phyloP scores from a whole-genome alignment of 306 rosid species.

The Arachis stenosperma region DNA sequence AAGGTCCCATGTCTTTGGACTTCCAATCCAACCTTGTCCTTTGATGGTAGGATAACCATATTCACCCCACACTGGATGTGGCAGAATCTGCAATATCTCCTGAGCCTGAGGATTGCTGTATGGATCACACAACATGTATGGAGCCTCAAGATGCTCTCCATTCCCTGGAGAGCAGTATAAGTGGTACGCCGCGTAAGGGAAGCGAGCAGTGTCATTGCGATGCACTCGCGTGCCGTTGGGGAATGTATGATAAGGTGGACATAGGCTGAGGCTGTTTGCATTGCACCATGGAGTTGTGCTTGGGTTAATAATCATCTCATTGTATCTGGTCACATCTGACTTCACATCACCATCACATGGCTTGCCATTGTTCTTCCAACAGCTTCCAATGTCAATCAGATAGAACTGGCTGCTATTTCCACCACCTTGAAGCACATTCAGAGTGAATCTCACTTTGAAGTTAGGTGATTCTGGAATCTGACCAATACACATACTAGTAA shows the following conservation, averaged over 20 bases:
- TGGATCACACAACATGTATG: constrained; percentile 53
- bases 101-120: constrained; percentile 67
- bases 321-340: constrained; percentile 58
- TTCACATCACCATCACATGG: constrained; percentile 59
- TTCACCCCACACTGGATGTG: constrained; percentile 63
- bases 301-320: constrained; percentile 60
- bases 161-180: constrained; percentile 66
- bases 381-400: constrained; percentile 62
- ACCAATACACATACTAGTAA: background rate
- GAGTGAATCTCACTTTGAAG: constrained; percentile 54
- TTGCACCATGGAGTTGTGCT: constrained; percentile 46
- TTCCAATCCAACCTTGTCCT: constrained; percentile 66
- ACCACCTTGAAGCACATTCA: constrained; percentile 53
- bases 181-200: constrained; percentile 64
- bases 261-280: constrained; percentile 34
- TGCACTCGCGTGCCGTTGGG: constrained; percentile 50
- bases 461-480: constrained; percentile 77
- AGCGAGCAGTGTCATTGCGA: constrained; percentile 45
- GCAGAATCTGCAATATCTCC: constrained; percentile 62
- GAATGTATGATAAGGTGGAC: constrained; percentile 66
- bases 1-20: constrained; percentile 61
- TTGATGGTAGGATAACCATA: constrained; percentile 59
- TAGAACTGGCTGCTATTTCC: constrained; percentile 63
- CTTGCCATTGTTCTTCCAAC: constrained; percentile 61
- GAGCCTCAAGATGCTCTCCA: constrained; percentile 49